Conservation (phyloP, 805 yeast genomes). For the Schwanniomyces yamadae region DNA sequence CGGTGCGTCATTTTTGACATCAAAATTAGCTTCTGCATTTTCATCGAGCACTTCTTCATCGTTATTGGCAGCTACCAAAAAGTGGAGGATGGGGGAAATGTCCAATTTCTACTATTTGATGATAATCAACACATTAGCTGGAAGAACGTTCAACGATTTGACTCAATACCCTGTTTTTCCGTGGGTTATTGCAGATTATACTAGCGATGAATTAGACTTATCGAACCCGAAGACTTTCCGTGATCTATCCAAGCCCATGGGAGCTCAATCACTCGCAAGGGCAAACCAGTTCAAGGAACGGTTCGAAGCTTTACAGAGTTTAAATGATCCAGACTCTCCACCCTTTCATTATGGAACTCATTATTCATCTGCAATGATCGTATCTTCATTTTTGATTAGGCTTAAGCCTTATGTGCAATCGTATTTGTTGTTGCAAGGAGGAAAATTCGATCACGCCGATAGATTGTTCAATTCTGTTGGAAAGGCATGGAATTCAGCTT, state of each 20-base stretch:
- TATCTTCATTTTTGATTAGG: constrained; percentile 74
- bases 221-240: constrained; percentile 60
- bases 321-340: constrained; percentile 58
- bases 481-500: constrained; percentile 81
- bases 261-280: constrained; percentile 69
- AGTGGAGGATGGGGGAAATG: constrained; percentile 76
- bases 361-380: constrained; percentile 92
- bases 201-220: constrained; percentile 68
- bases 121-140: constrained; percentile 80
- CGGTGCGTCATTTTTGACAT: constrained; percentile 20
- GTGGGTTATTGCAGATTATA: constrained; percentile 84
- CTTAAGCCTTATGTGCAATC: constrained; percentile 80
- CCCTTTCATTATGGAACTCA: constrained; percentile 94
- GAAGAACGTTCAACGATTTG: constrained; percentile 82
- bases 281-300: constrained; percentile 66
- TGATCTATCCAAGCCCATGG: constrained; percentile 87
- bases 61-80: constrained; percentile 52
- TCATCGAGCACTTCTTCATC: constrained; percentile 24
- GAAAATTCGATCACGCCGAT: constrained; percentile 86
- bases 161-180: constrained; percentile 93
- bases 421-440: constrained; percentile 77
- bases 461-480: constrained; percentile 70
- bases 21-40: constrained; percentile 39
- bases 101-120: constrained; percentile 82
- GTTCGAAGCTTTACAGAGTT: constrained; percentile 64